A percentile compares a stretch with the other conserved stretches of the same genome.
Conservation (phyloP, 257 asterid species). For the Rubia yunnanensis region DNA sequence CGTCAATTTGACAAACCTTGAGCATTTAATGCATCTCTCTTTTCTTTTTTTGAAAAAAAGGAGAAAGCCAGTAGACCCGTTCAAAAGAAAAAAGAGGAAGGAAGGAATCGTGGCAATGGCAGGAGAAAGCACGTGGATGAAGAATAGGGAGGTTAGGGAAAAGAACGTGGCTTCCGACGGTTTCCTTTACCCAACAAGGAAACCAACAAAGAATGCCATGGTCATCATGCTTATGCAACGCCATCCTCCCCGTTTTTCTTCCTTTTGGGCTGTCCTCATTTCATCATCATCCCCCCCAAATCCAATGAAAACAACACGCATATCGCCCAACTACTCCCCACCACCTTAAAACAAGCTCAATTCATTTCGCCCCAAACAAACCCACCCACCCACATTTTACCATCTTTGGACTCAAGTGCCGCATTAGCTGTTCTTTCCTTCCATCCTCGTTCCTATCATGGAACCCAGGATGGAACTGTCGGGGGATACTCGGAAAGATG, state of each 20-base stretch:
- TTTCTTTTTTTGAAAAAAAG: too few relatives aligned
- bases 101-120: not conserved
- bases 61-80: too few relatives aligned
- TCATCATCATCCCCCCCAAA: not conserved
- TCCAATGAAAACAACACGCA: not conserved
- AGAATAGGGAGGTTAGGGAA: not conserved
- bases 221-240: not conserved
- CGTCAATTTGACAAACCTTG: too few relatives aligned
- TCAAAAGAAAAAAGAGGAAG: not conserved
- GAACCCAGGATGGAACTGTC: constrained; percentile 4
- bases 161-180: constrained; percentile 1
- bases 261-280: not conserved
- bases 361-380: not conserved
- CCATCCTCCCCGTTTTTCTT: not conserved
- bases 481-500: constrained; percentile 3
- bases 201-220: not conserved
- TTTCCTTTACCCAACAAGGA: not conserved
- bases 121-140: not conserved
- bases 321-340: not conserved
- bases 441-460: not conserved
- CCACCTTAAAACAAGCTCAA: not conserved
- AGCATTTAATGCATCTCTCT: too few relatives aligned
- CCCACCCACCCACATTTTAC: constrained; percentile 2
- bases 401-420: not conserved
- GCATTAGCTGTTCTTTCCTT: not conserved